Evolutionary conservation across 805 yeast species (phyloP).

Genomic region (Yamadazyma olivae): DNA sequence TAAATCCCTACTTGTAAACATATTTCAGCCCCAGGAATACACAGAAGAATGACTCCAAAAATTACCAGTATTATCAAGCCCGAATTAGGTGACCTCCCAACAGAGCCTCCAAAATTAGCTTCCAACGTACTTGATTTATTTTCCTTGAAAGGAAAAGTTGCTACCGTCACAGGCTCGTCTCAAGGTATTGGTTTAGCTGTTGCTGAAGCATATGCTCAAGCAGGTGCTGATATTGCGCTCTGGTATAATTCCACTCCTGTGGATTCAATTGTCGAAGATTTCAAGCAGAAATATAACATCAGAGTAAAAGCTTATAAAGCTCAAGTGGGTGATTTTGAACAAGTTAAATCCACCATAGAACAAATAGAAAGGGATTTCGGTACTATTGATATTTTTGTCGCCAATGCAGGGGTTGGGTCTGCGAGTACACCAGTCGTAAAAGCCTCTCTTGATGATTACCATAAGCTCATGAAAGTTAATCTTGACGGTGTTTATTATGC

Average conservation of each 20-base stretch:
- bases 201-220: conserved; percentile 21
- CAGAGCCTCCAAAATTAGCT: conserved; percentile 1
- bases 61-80: not conserved
- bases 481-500: conserved; percentile 25
- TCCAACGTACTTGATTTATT: conserved; percentile 8
- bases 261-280: conserved; percentile 48
- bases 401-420: conserved; percentile 26
- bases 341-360: conserved; percentile 17
- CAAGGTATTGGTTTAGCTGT: conserved; percentile 24
- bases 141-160: conserved; percentile 17
- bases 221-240: conserved; percentile 21
- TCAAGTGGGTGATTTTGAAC: conserved; percentile 18
- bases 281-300: conserved; percentile 53
- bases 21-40: too few species aligned
- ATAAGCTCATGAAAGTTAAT: conserved; percentile 20
- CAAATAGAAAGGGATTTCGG: conserved; percentile 21
- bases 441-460: conserved; percentile 13
- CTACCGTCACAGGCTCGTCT: conserved; percentile 23
- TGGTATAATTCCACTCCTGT: conserved; percentile 43
- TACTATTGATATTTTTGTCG: conserved; percentile 24
- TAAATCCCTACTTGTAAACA: too few species aligned
- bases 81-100: conserved; percentile 1
- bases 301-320: conserved; percentile 21
- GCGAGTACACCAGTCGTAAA: conserved; percentile 17
- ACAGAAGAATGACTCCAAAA: too few species aligned